Evolutionary conservation across 164 flowering plant genomes (phyloP).

Genomic region (Umbellularia californica): DNA sequence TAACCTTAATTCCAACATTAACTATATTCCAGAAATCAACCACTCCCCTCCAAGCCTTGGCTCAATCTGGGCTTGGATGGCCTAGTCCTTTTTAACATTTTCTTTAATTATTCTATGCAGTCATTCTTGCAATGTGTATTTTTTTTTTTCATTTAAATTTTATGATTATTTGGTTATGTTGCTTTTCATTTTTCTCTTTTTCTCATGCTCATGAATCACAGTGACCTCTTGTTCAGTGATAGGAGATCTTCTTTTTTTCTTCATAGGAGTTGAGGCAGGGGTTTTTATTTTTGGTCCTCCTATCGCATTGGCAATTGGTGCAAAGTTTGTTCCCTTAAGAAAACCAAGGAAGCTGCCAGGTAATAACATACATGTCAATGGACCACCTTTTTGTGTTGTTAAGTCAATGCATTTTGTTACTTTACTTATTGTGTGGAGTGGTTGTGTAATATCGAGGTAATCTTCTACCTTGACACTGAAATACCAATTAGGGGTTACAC

Average conservation of each 20-base stretch:
- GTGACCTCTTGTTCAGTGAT: not conserved
- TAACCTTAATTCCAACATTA: no score
- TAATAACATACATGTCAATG: constrained; percentile 17
- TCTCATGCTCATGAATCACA: not conserved
- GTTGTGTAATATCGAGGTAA: no score
- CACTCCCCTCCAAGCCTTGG: no score
- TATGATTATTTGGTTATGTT: not conserved
- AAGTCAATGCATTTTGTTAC: not conserved
- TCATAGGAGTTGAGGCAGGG: constrained; percentile 84
- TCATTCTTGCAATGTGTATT: not conserved
- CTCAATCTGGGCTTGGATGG: no score
- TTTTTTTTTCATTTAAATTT: no score
- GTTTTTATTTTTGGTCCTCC: constrained; percentile 97
- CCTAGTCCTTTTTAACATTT: no score
- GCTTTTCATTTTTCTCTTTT: not conserved
- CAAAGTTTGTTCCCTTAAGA: constrained; percentile 94
- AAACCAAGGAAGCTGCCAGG: constrained; percentile 95
- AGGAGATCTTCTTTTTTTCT: constrained; percentile 21
- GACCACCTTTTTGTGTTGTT: no score
- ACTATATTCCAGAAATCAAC: no score
- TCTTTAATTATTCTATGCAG: no score
- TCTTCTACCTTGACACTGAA: no score
- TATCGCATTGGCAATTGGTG: constrained; percentile 93
- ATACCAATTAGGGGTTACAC: no score
- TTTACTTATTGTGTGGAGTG: no score